Evolutionary conservation across 2,329 filamentous ascomycete species (phyloP), one percentile per base, ranked within the genome.

Genomic region (Myriosclerotinia curreyana): DNA sequence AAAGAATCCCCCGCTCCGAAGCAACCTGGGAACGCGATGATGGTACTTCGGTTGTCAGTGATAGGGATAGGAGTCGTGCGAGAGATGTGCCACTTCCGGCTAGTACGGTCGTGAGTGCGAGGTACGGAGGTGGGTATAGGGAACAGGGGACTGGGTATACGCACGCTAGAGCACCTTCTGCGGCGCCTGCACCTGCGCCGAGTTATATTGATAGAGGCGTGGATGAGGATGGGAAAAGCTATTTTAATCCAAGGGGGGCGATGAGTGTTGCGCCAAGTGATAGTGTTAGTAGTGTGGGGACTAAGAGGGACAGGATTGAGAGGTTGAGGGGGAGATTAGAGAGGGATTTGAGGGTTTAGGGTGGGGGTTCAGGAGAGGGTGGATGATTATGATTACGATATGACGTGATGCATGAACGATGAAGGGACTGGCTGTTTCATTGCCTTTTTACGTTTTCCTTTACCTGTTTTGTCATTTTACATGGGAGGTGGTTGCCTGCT

Each of bases 201-300:
- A 58, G 54, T 58, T 36, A 20, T 36, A 36, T 58, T 20, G 54
- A 34, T 8, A 15, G 54, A 4, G 54, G 54, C 1, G 54, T 58
- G 20, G 54, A 58, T 58, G 54, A 58, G 20, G 54, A 58, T 46
- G 54, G 54, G 28, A 58, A 58, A 25, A 58, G 54, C 25, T 58
- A 46, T 48, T 58, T 58, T 25, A 58, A 64, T 54, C 66, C 50
- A 12, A 79, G 82, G 48, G 82, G 85, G 67, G 74, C 76, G 60
- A 79, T 77, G 56, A 86, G 82, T 69, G 76, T 87, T 44, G 83
- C 80, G 51, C 85, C 85, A 1, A 82, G 80, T 69, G 85, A 87
- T 71, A 87, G 84, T 70, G 85, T 87, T 64, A 86, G 83, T 72
- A 84, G 82, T 68, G 79, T 86, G n/a, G 84, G 83, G n/a, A 70